These are phyloP conservation scores for Pseudonectria buxi DNA, from an alignment of 2,329 filamentous ascomycete genomes.

Conservation along the genomic window DNA sequence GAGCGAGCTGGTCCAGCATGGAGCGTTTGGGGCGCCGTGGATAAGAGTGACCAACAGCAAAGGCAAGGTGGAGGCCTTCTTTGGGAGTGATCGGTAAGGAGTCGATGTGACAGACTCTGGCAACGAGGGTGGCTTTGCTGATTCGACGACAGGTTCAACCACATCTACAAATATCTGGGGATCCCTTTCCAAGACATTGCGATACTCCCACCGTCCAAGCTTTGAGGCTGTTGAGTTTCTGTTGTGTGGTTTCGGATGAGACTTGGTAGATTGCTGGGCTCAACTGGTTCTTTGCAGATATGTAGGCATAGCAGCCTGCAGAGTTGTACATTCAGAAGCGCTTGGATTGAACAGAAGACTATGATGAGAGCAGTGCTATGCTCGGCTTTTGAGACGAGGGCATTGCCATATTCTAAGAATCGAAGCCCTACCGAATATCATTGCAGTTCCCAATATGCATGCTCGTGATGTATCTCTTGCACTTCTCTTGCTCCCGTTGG, in stretches of 20 bases:
- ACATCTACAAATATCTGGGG: constrained; percentile 60
- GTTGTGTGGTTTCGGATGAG: neutral
- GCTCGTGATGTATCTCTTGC: too few relatives aligned
- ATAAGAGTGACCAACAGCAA: constrained; percentile 56
- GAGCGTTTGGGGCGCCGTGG: constrained; percentile 75
- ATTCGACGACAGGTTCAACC: constrained; percentile 48
- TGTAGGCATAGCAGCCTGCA: too few relatives aligned
- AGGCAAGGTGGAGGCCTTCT: constrained; percentile 61
- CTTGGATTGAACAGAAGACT: too few relatives aligned
- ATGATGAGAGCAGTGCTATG: too few relatives aligned
- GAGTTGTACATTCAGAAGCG: too few relatives aligned
- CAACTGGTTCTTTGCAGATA: too few relatives aligned
- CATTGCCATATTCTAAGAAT: too few relatives aligned
- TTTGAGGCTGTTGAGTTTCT: constrained; percentile 18
- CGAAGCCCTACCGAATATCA: too few relatives aligned
- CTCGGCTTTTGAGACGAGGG: too few relatives aligned
- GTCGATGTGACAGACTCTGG: neutral
- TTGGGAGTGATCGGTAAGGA: constrained; percentile 62
- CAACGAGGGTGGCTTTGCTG: neutral
- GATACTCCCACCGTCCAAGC: constrained; percentile 27
- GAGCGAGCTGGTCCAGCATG: constrained; percentile 52
- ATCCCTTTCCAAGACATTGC: constrained; percentile 52
- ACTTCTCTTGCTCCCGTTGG: too few relatives aligned
- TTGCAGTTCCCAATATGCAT: too few relatives aligned
- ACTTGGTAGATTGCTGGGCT: neutral